Conservation (phyloP, 2,329 filamentous ascomycete species). For the Diaporthe longicolla region DNA sequence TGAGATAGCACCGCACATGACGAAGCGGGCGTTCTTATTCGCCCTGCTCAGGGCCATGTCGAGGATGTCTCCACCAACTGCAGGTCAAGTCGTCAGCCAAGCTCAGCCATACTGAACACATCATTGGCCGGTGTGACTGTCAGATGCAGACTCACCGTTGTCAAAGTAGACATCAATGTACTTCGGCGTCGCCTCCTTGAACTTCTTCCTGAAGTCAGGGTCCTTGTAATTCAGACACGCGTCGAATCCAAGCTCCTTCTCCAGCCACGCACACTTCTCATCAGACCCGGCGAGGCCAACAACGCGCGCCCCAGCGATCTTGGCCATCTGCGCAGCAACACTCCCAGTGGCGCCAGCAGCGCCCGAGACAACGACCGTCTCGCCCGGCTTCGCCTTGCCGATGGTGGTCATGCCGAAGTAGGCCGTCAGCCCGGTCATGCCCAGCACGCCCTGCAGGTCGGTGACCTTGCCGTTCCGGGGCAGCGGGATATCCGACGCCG, state of each 20-base stretch:
- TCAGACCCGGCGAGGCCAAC: conserved; percentile 69
- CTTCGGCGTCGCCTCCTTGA: conserved; percentile 72
- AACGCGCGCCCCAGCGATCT: conserved; percentile 70
- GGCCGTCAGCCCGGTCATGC: conserved; percentile 75
- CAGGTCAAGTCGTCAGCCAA: conserved; percentile 1
- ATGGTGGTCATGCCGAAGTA: conserved; percentile 78
- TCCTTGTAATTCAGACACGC: conserved; percentile 79
- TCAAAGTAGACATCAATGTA: conserved; percentile 81
- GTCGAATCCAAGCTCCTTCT: conserved; percentile 73
- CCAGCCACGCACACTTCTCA: conserved; percentile 74
- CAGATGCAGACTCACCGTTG: conserved; percentile 58
- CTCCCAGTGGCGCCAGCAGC: conserved; percentile 78
- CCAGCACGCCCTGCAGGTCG: conserved; percentile 68
- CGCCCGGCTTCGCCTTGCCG: conserved; percentile 71
- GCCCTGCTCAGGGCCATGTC: conserved; percentile 75
- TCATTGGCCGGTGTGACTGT: no score
- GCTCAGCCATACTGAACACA: not conserved
- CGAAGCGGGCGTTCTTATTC: conserved; percentile 73
- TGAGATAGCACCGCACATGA: conserved; percentile 72
- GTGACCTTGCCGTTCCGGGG: conserved; percentile 54
- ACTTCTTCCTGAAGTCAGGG: conserved; percentile 70
- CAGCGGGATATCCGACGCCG: conserved; percentile 43
- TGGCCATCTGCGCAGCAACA: conserved; percentile 77
- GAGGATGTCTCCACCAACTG: conserved; percentile 78
- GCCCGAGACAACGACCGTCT: conserved; percentile 77